Evolutionary conservation across 805 yeast genomes (phyloP).

Genomic region (Lipomyces sp.): DNA sequence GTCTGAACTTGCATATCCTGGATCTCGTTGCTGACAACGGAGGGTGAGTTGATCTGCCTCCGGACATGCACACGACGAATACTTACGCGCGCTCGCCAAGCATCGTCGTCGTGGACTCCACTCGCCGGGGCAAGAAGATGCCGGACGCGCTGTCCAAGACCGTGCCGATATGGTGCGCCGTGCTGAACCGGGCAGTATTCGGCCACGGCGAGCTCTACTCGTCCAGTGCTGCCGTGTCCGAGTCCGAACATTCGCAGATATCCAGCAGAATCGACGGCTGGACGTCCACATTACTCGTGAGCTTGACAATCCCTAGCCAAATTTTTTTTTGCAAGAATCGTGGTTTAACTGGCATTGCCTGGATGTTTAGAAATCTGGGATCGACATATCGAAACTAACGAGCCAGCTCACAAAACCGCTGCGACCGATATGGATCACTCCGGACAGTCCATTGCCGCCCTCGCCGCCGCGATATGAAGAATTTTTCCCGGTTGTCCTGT

Average conservation of each 20-base stretch:
- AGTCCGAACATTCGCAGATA: constrained; percentile 56
- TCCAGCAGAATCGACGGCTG: constrained; percentile 47
- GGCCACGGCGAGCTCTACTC: constrained; percentile 43
- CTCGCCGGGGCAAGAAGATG: constrained; percentile 76
- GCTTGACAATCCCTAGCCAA: no score
- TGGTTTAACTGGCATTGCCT: not conserved
- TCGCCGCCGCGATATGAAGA: constrained; percentile 38
- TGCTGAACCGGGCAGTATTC: constrained; percentile 55
- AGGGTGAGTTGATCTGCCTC: constrained; percentile 39
- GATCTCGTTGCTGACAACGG: constrained; percentile 43
- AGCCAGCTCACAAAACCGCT: constrained; percentile 48
- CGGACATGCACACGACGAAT: no score
- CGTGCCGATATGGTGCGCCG: constrained; percentile 89
- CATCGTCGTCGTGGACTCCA: constrained; percentile 70
- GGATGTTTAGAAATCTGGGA: constrained; percentile 34
- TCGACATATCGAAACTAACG: constrained; percentile 41
- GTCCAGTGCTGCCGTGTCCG: constrained; percentile 55
- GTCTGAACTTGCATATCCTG: constrained; percentile 71
- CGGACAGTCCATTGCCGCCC: constrained; percentile 45
- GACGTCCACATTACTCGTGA: constrained; percentile 44
- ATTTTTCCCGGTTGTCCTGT: constrained; percentile 47
- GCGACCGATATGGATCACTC: constrained; percentile 68
- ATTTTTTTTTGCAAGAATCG: not conserved
- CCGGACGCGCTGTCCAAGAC: constrained; percentile 89
- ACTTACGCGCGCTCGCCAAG: no score